Evolutionary conservation across 106 monocot genomes (phyloP), one percentile per base, ranked within the genome.

Genomic region (Dendrobium officinale): DNA sequence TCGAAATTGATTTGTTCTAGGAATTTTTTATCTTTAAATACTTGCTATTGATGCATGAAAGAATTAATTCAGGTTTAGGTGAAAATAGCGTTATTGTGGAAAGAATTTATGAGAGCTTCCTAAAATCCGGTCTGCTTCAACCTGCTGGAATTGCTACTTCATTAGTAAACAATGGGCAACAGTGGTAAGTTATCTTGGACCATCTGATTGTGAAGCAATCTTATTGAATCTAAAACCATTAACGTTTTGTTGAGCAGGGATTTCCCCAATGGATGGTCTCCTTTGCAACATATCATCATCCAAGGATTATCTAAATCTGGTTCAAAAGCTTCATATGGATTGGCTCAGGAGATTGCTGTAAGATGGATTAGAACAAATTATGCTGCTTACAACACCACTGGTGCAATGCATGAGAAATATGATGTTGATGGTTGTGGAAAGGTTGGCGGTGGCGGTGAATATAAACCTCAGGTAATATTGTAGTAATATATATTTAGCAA

Each of bases 181-280:
- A 99, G 82, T 99, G 99, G 95, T 93, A 79, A 76, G 85, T 75
- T 75, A 31, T 47, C 68, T 45, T 31, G 77, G 6, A 44, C 76
- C 18, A 17, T 6, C 43, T 20, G 17, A 4, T 9, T 43, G 1
- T 2, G 9, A 42, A 5, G 33, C 43, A 5, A 6, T 76, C 76
- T 70, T 42, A 49, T 49, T 11, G 9, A 43, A 43, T 19, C 18
- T 22, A 44, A 13, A 75, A 79, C n/a, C 41, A 31, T 79, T 73
- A 37, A 61, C 44, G 49, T 75, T 22, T 75, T 49, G 37, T 80
- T 84, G 66, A 77, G 75, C 81, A 99, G 99, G 99, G 99, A 99
- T 81, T 95, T 95, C 33, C 93, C 99, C 73, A 99, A 99, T 87
- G 99, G 99, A 43, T 99, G 99, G 99, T 88, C 99, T 77, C 95